Conservation (phyloP, 345 rosid species). For the Populus simonii region DNA sequence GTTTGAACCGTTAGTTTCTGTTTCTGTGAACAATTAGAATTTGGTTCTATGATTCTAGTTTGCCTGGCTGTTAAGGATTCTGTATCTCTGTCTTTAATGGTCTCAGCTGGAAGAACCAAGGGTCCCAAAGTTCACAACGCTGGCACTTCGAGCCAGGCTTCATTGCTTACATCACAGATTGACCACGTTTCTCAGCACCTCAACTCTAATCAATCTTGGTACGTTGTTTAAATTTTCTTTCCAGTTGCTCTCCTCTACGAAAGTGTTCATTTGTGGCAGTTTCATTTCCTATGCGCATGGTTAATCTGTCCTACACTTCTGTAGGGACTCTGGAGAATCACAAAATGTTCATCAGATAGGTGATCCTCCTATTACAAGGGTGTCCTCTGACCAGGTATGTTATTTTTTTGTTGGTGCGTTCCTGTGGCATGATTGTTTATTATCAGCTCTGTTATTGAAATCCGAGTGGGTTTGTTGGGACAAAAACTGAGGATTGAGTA, state of each 20-base stretch:
- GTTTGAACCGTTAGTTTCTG: slow-evolving; percentile 47
- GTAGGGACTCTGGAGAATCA: slow-evolving; percentile 35
- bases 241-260: neutral
- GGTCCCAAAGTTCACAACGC: slow-evolving; percentile 20
- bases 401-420: neutral
- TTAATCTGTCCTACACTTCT: slow-evolving; percentile 10
- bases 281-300: neutral
- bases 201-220: slow-evolving; percentile 15
- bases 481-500: neutral
- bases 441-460: neutral
- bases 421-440: neutral
- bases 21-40: neutral
- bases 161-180: slow-evolving; percentile 22
- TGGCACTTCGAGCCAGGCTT: slow-evolving; percentile 16
- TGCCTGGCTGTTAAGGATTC: neutral
- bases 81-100: neutral
- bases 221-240: neutral
- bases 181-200: slow-evolving; percentile 12
- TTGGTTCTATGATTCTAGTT: neutral
- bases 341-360: slow-evolving; percentile 27
- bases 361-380: slow-evolving; percentile 41
- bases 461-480: neutral
- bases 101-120: slow-evolving; percentile 50
- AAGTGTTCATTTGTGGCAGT: neutral
- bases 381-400: slow-evolving; percentile 69